A percentile compares a stretch with the other conserved stretches of the same genome.
Conservation (phyloP, 352 stramenopile species). For the Peronospora farinosa region DNA sequence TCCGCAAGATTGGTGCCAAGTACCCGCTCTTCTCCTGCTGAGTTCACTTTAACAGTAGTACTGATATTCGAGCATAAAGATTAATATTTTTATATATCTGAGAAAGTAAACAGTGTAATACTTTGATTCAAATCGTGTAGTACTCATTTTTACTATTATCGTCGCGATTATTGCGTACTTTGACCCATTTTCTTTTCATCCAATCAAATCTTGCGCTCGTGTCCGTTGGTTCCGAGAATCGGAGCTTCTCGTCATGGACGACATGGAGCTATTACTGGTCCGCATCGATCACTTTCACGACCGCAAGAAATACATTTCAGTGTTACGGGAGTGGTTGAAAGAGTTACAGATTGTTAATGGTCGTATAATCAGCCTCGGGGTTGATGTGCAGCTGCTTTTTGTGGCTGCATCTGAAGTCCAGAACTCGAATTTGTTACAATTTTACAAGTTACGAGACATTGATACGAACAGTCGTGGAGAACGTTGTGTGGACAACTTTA, state of each 20-base stretch:
- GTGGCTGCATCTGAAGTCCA: slow-evolving; percentile 36
- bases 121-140: background rate
- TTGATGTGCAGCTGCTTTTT: slow-evolving; percentile 53
- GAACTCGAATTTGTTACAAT: slow-evolving; percentile 38
- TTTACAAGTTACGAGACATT: slow-evolving; percentile 41
- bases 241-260: background rate
- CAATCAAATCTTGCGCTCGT: slow-evolving; percentile 5
- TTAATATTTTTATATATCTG: background rate
- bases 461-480: slow-evolving; percentile 55
- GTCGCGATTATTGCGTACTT: background rate
- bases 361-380: slow-evolving; percentile 55
- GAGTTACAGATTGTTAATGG: slow-evolving; percentile 44
- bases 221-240: slow-evolving; percentile 4
- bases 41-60: slow-evolving; percentile 4
- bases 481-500: slow-evolving; percentile 63
- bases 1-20: slow-evolving; percentile 59
- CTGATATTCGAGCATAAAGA: background rate
- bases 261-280: slow-evolving; percentile 54
- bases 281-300: slow-evolving; percentile 69
- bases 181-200: background rate
- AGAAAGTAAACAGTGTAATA: no score
- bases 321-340: slow-evolving; percentile 49
- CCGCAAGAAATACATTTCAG: slow-evolving; percentile 48
- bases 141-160: background rate
- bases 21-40: slow-evolving; percentile 72